Conservation (phyloP, 306 rosid genomes). For the Adenanthera pavonina region DNA sequence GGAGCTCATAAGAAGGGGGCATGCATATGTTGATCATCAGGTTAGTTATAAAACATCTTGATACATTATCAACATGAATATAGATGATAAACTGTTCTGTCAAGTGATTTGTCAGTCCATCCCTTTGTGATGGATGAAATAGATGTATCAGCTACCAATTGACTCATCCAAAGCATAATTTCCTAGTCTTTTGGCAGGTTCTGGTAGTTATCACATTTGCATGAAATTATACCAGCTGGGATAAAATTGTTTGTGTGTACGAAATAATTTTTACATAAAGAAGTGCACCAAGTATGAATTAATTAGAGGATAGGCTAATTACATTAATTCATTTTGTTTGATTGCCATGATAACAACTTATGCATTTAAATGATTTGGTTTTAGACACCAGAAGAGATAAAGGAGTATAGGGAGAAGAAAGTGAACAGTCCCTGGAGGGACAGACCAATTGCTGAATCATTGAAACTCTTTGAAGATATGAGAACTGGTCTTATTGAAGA, state of each 20-base stretch:
- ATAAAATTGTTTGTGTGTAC: slow-evolving; percentile 27
- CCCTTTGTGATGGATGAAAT: slow-evolving; percentile 11
- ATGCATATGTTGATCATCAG: slow-evolving; percentile 98
- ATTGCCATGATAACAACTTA: slow-evolving; percentile 4
- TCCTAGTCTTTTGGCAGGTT: slow-evolving; percentile 27
- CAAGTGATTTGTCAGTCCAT: slow-evolving; percentile 19
- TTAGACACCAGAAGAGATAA: slow-evolving; percentile 89
- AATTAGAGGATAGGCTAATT: slow-evolving; percentile 34
- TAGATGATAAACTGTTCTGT: slow-evolving; percentile 17
- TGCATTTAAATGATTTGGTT: slow-evolving; percentile 41
- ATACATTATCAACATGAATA: not conserved
- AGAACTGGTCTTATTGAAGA: slow-evolving; percentile 78
- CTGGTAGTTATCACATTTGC: slow-evolving; percentile 17
- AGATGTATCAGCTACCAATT: not conserved
- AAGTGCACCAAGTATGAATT: not conserved
- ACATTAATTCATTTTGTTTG: slow-evolving; percentile 4
- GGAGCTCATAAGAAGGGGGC: slow-evolving; percentile 87
- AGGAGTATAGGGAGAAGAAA: slow-evolving; percentile 91
- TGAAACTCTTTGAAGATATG: slow-evolving; percentile 92
- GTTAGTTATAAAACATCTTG: slow-evolving; percentile 47
- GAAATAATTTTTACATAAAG: not conserved
- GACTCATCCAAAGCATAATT: slow-evolving; percentile 26
- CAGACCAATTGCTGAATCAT: slow-evolving; percentile 81
- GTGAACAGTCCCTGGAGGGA: slow-evolving; percentile 98
- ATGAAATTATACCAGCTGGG: slow-evolving; percentile 23